Conservation (phyloP, 140 eudicot genomes). For the Eryngium alpinum region DNA sequence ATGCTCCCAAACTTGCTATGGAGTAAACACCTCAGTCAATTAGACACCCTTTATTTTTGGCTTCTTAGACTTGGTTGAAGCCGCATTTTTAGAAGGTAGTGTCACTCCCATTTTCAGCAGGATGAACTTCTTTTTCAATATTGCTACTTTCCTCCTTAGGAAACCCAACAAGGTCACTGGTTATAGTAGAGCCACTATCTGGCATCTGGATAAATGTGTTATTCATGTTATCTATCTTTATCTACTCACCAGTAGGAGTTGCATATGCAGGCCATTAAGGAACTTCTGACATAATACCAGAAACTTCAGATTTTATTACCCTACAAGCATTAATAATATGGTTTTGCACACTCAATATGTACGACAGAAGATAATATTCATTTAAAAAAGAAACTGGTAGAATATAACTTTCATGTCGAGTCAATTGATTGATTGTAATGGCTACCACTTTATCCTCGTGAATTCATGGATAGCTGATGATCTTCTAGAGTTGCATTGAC, state of each 20-base stretch:
- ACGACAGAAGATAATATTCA: slow-evolving; percentile 31
- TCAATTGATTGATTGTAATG: slow-evolving; percentile 42
- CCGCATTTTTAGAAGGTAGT: slow-evolving; percentile 34
- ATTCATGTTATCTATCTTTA: too few relatives aligned
- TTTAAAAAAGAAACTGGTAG: slow-evolving; percentile 29
- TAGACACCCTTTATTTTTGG: too few relatives aligned
- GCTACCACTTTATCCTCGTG: slow-evolving; percentile 50
- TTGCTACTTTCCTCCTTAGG: slow-evolving; percentile 43
- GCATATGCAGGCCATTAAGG: slow-evolving; percentile 28
- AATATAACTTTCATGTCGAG: slow-evolving; percentile 29
- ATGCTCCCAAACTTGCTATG: too few relatives aligned
- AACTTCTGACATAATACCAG: too few relatives aligned
- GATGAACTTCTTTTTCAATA: slow-evolving; percentile 52
- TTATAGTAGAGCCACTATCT: slow-evolving; percentile 21
- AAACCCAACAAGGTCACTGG: slow-evolving; percentile 28
- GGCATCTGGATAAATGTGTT: too few relatives aligned
- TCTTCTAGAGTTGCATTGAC: too few relatives aligned
- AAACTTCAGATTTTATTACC: too few relatives aligned
- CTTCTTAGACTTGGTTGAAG: slow-evolving; percentile 75
- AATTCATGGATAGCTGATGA: slow-evolving; percentile 58
- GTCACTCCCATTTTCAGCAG: slow-evolving; percentile 39
- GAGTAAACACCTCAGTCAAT: too few relatives aligned
- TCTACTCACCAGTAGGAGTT: slow-evolving; percentile 30
- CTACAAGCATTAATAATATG: slow-evolving; percentile 26
- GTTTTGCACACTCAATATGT: slow-evolving; percentile 29